Conservation (phyloP, 148 eudicot species). For the Vaccinium myrtillus region DNA sequence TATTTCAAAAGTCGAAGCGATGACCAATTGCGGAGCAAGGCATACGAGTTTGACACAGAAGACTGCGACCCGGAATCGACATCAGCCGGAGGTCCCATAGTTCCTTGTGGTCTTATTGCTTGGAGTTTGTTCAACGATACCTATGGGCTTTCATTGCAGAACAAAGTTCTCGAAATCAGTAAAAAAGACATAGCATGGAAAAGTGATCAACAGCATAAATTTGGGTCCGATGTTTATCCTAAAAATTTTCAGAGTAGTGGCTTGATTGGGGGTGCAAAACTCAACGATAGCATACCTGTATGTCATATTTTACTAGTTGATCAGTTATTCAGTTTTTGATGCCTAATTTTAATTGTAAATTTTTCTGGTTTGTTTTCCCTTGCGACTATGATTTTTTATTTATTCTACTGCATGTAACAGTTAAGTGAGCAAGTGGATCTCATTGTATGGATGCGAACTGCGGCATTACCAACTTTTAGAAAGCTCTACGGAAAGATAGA, state of each 20-base stretch:
- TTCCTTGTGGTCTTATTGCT: conserved; percentile 89
- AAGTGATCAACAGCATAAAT: conserved; percentile 69
- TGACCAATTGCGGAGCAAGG: conserved; percentile 47
- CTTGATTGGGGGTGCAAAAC: conserved; percentile 75
- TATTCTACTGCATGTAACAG: conserved; percentile 35
- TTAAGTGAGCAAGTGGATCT: conserved; percentile 84
- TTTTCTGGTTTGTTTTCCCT: not conserved
- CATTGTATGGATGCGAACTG: conserved; percentile 98
- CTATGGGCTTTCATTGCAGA: conserved; percentile 41
- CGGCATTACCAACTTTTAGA: conserved; percentile 82
- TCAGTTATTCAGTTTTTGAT: not conserved
- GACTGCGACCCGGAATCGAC: conserved; percentile 53
- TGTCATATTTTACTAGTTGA: conserved; percentile 17
- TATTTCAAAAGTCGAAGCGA: conserved; percentile 71
- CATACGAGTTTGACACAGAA: conserved; percentile 20
- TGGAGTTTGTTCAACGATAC: conserved; percentile 98
- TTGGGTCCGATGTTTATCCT: conserved; percentile 76
- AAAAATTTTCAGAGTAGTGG: conserved; percentile 63
- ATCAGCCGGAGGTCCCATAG: conserved; percentile 33
- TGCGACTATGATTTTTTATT: not conserved
- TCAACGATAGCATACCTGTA: conserved; percentile 69
- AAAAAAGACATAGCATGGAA: conserved; percentile 78
- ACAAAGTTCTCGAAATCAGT: conserved; percentile 38
- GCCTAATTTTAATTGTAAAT: not conserved
- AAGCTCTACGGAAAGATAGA: conserved; percentile 88